Evolutionary conservation across 495 filamentous ascomycete species (phyloP).

Genomic region (Barbatosphaeria neglecta): DNA sequence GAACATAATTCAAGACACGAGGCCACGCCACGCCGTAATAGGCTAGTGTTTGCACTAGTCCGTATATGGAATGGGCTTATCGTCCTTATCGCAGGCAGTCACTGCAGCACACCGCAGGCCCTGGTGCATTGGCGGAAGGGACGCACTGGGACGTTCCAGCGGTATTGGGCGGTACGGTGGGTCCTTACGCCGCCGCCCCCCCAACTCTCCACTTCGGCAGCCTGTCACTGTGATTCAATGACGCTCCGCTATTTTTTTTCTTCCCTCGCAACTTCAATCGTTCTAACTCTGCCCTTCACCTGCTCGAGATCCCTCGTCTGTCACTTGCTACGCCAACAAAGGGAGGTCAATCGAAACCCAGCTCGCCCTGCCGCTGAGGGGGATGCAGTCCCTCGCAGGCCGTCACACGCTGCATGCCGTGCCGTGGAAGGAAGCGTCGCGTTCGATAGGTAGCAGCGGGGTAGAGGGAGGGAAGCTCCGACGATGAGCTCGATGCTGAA

Average conservation of each 20-base stretch:
- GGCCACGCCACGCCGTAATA: background rate
- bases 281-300: too few species aligned
- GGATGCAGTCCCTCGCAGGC: background rate
- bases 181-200: too few species aligned
- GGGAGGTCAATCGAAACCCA: background rate
- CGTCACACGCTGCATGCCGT: background rate
- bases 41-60: background rate
- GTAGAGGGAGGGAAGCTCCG: background rate
- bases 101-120: too few species aligned
- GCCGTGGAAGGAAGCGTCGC: background rate
- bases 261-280: too few species aligned
- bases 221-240: too few species aligned
- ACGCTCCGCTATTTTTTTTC: too few species aligned
- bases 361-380: background rate
- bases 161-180: too few species aligned
- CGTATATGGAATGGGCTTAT: background rate
- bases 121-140: too few species aligned
- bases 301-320: too few species aligned
- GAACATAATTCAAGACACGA: background rate
- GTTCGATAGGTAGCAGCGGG: background rate
- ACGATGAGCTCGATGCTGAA: slow-evolving; percentile 32
- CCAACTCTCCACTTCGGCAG: background rate
- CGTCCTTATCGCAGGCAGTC: too few species aligned
- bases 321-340: too few species aligned
- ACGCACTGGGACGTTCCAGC: too few species aligned